Conservation (phyloP, 139 green algal genomes). For the Chloropicon primus region DNA sequence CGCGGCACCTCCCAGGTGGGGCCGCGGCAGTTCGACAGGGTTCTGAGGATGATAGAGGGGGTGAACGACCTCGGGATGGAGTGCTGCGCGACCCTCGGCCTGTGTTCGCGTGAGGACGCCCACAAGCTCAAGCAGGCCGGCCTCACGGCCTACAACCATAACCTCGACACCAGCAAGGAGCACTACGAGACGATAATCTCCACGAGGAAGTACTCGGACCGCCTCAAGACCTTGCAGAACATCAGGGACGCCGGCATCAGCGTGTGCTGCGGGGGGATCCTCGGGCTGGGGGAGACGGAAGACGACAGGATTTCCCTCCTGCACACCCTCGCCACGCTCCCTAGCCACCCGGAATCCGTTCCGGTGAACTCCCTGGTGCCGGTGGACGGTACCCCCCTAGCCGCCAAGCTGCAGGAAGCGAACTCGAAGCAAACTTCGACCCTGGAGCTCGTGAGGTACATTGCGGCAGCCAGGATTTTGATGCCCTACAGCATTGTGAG, state of each 20-base stretch:
- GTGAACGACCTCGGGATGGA: constrained; percentile 75
- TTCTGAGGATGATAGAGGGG: constrained; percentile 77
- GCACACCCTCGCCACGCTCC: constrained; percentile 76
- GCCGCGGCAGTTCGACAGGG: constrained; percentile 64
- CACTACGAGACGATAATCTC: constrained; percentile 87
- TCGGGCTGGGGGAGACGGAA: constrained; percentile 71
- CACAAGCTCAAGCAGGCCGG: constrained; percentile 70
- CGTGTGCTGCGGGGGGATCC: constrained; percentile 91
- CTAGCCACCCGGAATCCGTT: constrained; percentile 88
- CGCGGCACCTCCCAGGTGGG: constrained; percentile 78
- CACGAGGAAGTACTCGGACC: constrained; percentile 73
- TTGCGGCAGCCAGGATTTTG: constrained; percentile 84
- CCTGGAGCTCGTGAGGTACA: constrained; percentile 79
- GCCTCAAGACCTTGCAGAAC: constrained; percentile 63
- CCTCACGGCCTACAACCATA: constrained; percentile 99
- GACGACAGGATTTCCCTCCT: constrained; percentile 73
- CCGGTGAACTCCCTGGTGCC: constrained; percentile 94
- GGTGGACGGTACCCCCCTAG: constrained; percentile 77
- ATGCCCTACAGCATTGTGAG: constrained; percentile 88
- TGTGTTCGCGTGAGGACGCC: constrained; percentile 62
- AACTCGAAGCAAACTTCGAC: constrained; percentile 24
- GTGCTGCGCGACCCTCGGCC: constrained; percentile 76
- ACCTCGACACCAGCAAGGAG: constrained; percentile 93
- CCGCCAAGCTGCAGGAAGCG: constrained; percentile 38
- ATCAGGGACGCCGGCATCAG: constrained; percentile 86